Base-by-base conservation (phyloP, 2,329 filamentous ascomycete genomes). In the Cladobotryum mycophilum region DNA sequence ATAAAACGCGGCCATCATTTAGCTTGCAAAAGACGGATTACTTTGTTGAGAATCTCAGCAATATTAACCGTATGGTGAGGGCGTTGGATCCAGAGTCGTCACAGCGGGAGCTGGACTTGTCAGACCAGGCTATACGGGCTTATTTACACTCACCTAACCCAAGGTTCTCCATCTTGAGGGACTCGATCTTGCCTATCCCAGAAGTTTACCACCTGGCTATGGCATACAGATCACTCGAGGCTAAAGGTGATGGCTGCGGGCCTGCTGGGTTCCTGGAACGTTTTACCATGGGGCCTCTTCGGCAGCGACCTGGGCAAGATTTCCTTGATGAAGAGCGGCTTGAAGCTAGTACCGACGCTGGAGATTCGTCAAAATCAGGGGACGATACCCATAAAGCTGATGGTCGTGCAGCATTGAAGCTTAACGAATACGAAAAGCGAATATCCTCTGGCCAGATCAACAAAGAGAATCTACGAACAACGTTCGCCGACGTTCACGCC, bases 401-500 rank as follows among this genome's bases (percentile, higher is more conserved):
- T 4, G 43, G 55, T 6, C 56, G 61, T 34, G 51, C 54, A n/a
- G 48, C 58, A 5, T 54, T 63, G 40, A 82, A 75, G 40, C 82
- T 80, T 58, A 90, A 86, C 51, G 76, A 84, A 47, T 84, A 96
- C 57, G 93, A 97, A 67, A 88, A 89, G 66, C 86, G 85, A 58
- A 76, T 99, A 7, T 73, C 96, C 42, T 79, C 81, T 3, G 90
- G 92, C 9, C 85, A 97, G 3, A 83, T 96, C 35, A 83, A 96
- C 62, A 82, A 88, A 6, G 76, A 84, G 43, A 87, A 87, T 60
- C 89, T 99, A 57, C 84, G 84, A 54, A 95, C 88, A 0, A 95
- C 89, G 0, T 99, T 97, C 64, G 76, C 81, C 20, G 88, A 96
- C 64, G 86, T 99, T 17, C 89, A 95, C 60, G 89, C 86, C 2